Evolutionary conservation across 768 basidiomycete genomes (phyloP), one percentile per base, ranked within the genome.

Genomic region (Termitomyces sp.): DNA sequence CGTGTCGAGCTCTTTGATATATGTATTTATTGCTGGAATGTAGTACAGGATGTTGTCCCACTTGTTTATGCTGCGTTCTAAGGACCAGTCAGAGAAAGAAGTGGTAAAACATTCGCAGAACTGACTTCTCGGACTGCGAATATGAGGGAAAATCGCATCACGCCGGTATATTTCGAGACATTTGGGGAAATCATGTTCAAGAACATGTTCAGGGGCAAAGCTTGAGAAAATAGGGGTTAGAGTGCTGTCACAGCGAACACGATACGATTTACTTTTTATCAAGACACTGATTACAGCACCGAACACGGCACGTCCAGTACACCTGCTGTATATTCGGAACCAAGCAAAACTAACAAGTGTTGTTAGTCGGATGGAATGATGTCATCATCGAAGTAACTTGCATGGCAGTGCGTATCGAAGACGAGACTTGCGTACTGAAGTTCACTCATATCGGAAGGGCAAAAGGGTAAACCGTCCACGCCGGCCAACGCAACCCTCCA

Each of bases 201-300:
- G 63, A 22, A 68, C 64, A 16, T 62, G 67, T 49, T 67, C 68
- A 14, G 70, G 61, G 9, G 70, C 59, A 56, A 73, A 75, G 42
- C 74, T 75, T 48, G 54, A 37, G 24, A 24, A 44, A 29, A 22
- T 5, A 49, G 13, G 20, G 24, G 18, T 39, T 5, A 36, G 24
- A 26, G 6, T 14, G 22, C 22, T 32, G n/a, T 26, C 24, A 41
- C 36, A 20, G 9, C 22, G 1, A 29, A n/a, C 10, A 31, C 16
- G 20, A 47, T 13, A 46, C 10, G 3, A 59, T 70, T 59, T 42
- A 77, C 76, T 68, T 52, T 47, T 66, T 64, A 49, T 65, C 61
- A 5, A 74, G 57, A 46, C 76, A 78, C 37, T 63, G 64, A 42
- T 63, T 66, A 59, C 76, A 78, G 49, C 71, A 72, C 34, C 75